These are phyloP conservation scores for Cyclotella distinguenda DNA, from an alignment of 108 stramenopile species.

Conservation along the genomic window DNA sequence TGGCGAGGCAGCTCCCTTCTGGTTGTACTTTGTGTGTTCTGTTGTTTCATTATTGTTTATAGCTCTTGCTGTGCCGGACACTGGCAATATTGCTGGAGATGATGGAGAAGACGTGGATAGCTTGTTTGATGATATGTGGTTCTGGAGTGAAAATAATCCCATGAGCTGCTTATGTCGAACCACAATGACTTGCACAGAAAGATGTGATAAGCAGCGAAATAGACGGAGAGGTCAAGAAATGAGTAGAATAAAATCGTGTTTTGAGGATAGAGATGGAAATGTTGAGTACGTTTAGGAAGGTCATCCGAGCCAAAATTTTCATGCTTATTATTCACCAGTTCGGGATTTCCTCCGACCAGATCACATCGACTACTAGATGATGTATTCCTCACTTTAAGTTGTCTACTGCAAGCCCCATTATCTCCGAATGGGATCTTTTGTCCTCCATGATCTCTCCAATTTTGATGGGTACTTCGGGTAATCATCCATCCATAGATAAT, in stretches of 20 bases:
- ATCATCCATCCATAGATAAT: no score
- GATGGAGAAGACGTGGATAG: conserved; percentile 47
- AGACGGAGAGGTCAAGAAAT: conserved; percentile 25
- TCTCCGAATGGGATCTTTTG: no score
- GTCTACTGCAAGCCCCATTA: no score
- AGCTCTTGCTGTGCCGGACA: conserved; percentile 43
- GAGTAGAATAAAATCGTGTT: conserved; percentile 45
- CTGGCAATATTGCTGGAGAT: conserved; percentile 33
- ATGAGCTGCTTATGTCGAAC: conserved; percentile 2
- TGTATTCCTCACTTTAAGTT: no score
- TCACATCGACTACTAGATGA: no score
- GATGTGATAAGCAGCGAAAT: conserved; percentile 2
- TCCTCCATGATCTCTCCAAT: no score
- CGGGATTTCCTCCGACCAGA: no score
- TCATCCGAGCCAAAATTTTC: no score
- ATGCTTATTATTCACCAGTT: no score
- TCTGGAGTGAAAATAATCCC: conserved; percentile 43
- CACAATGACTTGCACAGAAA: conserved; percentile 7
- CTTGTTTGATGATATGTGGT: conserved; percentile 35
- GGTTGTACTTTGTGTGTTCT: conserved; percentile 41
- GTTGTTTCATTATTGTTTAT: conserved; percentile 33
- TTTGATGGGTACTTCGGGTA: no score
- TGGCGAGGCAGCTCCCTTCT: conserved; percentile 43
- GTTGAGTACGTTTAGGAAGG: conserved; percentile 6
- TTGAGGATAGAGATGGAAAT: conserved; percentile 13